Evolutionary conservation across 2,329 filamentous ascomycete species (phyloP).

Genomic region (Colletotrichum sp.): DNA sequence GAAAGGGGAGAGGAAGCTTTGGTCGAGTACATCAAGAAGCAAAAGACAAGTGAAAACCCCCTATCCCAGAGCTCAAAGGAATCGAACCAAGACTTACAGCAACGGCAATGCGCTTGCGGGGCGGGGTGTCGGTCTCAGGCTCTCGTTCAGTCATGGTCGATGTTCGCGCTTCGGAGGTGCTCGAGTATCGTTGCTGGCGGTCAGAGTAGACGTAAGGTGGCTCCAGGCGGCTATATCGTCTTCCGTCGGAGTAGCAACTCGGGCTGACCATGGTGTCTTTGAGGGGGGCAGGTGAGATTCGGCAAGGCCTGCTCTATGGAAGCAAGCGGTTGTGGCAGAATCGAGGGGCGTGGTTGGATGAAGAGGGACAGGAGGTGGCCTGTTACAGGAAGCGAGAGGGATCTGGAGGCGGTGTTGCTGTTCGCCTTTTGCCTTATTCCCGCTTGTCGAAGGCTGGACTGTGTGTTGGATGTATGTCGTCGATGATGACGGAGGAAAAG

Average conservation of each 20-base stretch:
- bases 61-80: not conserved
- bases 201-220: constrained; percentile 41
- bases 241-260: constrained; percentile 40
- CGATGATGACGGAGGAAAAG: not conserved
- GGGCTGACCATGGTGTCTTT: constrained; percentile 46
- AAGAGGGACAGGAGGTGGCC: not conserved
- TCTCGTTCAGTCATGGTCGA: constrained; percentile 45
- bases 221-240: constrained; percentile 45
- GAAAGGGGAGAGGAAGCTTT: not conserved
- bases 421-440: not conserved
- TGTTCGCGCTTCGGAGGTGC: constrained; percentile 39
- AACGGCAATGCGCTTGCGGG: constrained; percentile 63
- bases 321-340: not conserved
- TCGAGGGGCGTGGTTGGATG: not conserved
- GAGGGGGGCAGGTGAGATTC: not conserved
- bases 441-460: not conserved
- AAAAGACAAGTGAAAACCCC: not conserved
- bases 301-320: constrained; percentile 11
- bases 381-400: constrained; percentile 21
- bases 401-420: not conserved
- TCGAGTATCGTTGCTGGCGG: constrained; percentile 37
- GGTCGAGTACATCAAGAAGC: not conserved
- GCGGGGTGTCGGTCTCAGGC: constrained; percentile 46
- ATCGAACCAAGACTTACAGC: constrained; percentile 50
- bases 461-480: not conserved